Base-by-base conservation (phyloP, 257 asterid species). In the Solanum paucissectum region DNA sequence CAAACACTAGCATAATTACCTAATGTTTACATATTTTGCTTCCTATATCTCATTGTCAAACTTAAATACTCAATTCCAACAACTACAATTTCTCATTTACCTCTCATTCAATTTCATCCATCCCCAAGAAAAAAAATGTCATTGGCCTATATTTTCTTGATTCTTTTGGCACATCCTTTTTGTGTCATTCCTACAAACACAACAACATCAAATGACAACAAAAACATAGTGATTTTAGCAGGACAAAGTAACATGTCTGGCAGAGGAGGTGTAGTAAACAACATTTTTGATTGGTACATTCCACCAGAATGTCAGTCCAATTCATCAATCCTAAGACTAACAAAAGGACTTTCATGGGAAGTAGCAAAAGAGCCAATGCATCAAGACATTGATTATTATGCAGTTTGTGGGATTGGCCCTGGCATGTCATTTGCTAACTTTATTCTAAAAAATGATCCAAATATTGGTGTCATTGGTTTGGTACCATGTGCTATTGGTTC, bases 171-270 rank as follows among this genome's bases (percentile, higher is more conserved):
- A 46, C 40, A 81, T 1, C 85, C 85, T n/a, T 27, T 81, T 81
- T 16, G 37, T 44, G 85, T 44, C 85, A 44, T 18, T 6, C 62
- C 34, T 38, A 16, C 58, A 76, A 2, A 76, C 20, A 76, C 83
- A 76, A 38, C 62, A 34, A 34, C 83, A 73, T 8, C 52, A 79
- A 81, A 81, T 27, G 68, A 8, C 10, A 44, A 27, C 85, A 87
- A 87, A 38, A 52, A n/a, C 18, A 38, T 87, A 77, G 2, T 62
- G 0, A 83, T 86, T 36, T 6, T 86, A 62, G 88, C 88, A 29
- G 88, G 88, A 62, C 88, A 86, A 27, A 86, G 88, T 73, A 86
- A 86, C 58, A 86, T 86, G 88, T 75, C 88, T 14, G 88, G 88
- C 7, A 58, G 88, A 18, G 88, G 88, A 46, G 88, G 84, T 16